These are phyloP conservation scores for Pseudozyma sp. DNA, from an alignment of 1,284 basidiomycete genomes.

Conservation along the genomic window DNA sequence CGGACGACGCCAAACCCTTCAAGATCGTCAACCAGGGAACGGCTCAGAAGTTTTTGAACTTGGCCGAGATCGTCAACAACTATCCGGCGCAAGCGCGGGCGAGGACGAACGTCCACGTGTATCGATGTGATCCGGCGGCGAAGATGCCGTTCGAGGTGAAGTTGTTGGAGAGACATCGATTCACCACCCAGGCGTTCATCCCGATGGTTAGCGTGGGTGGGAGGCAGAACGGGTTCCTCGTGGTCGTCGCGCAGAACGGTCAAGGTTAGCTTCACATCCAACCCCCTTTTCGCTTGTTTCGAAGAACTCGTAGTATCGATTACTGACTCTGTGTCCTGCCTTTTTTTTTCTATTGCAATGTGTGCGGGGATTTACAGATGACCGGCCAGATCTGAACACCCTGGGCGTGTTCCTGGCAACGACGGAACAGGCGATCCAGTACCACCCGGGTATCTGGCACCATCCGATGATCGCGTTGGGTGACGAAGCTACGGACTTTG, in stretches of 20 bases:
- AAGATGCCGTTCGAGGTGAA: conserved; percentile 53
- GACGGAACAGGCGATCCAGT: conserved; percentile 60
- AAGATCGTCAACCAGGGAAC: conserved; percentile 65
- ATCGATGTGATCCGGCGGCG: conserved; percentile 46
- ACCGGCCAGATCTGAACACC: conserved; percentile 58
- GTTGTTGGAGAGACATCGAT: conserved; percentile 62
- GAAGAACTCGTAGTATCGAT: not conserved
- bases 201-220: conserved; percentile 44
- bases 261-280: conserved; percentile 29
- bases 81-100: conserved; percentile 45
- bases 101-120: conserved; percentile 59
- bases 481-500: conserved; percentile 55
- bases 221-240: conserved; percentile 53
- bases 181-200: conserved; percentile 62
- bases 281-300: not conserved
- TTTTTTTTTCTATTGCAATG: not conserved
- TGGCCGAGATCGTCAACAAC: conserved; percentile 41
- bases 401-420: conserved; percentile 53
- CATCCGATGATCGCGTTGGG: conserved; percentile 62
- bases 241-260: conserved; percentile 61
- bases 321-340: not conserved
- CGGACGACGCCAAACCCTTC: conserved; percentile 18
- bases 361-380: conserved; percentile 32
- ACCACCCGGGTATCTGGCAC: conserved; percentile 63
- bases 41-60: conserved; percentile 54